These are phyloP conservation scores for Entrophospora sp. DNA, from an alignment of 192 early-diverging fungal species.

Conservation along the genomic window DNA sequence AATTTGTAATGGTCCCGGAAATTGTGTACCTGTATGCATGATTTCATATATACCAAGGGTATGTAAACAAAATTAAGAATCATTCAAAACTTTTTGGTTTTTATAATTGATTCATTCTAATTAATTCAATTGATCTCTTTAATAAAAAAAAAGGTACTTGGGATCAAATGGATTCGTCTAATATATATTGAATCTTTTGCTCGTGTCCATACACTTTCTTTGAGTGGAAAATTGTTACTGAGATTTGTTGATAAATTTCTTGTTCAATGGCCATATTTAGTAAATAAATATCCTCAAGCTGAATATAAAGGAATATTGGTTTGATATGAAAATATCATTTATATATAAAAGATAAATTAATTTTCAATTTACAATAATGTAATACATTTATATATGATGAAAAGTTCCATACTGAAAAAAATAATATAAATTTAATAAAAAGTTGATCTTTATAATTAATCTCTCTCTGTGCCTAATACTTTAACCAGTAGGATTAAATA, in stretches of 20 bases:
- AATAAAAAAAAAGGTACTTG: slow-evolving; percentile 32
- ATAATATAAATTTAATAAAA: too few species aligned
- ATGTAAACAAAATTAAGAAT: too few species aligned
- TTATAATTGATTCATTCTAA: neutral
- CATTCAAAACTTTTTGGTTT: too few species aligned
- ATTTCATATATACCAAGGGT: slow-evolving; percentile 54
- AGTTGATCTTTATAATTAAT: too few species aligned
- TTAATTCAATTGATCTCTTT: neutral
- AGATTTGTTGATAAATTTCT: slow-evolving; percentile 74
- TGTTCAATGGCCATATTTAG: slow-evolving; percentile 80
- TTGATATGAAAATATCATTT: too few species aligned
- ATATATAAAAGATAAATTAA: too few species aligned
- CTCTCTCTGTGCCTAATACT: too few species aligned
- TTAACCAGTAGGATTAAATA: too few species aligned
- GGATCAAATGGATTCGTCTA: slow-evolving; percentile 46
- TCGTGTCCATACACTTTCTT: slow-evolving; percentile 72
- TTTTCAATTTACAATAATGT: too few species aligned
- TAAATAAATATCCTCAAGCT: slow-evolving; percentile 44
- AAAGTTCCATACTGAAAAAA: too few species aligned
- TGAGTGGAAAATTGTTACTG: slow-evolving; percentile 79
- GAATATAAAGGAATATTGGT: slow-evolving; percentile 59
- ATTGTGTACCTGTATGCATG: slow-evolving; percentile 65
- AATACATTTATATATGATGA: too few species aligned
- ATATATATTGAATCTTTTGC: slow-evolving; percentile 93
- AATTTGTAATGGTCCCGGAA: slow-evolving; percentile 87